These are phyloP conservation scores for Xylaria sp. DNA, from an alignment of 2,329 filamentous ascomycete species.

Conservation along the genomic window DNA sequence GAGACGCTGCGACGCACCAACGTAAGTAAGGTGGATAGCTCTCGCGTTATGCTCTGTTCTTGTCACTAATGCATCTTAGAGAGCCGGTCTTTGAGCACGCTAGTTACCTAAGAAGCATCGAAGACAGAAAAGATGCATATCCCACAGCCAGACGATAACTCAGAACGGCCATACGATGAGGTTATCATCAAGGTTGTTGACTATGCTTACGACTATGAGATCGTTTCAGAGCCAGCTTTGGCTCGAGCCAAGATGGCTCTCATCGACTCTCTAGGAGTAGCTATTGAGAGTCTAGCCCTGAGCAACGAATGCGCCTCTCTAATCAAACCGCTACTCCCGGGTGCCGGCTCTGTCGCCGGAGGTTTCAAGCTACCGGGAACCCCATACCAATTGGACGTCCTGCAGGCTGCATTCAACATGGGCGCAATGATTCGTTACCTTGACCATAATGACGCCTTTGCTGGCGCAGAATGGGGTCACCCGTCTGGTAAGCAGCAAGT, in stretches of 20 bases:
- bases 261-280: slow-evolving; percentile 29
- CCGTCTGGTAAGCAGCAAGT: slow-evolving; percentile 37
- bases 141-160: slow-evolving; percentile 25
- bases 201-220: slow-evolving; percentile 27
- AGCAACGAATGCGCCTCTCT: slow-evolving; percentile 27
- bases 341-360: slow-evolving; percentile 15
- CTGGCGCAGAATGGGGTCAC: slow-evolving; percentile 50
- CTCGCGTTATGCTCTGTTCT: not conserved
- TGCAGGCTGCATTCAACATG: slow-evolving; percentile 48
- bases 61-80: not conserved
- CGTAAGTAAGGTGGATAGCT: not conserved
- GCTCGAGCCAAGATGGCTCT: slow-evolving; percentile 29
- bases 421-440: slow-evolving; percentile 47
- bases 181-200: slow-evolving; percentile 21
- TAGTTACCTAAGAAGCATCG: not conserved
- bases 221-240: slow-evolving; percentile 20
- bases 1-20: not conserved
- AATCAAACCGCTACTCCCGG: slow-evolving; percentile 22
- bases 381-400: slow-evolving; percentile 42
- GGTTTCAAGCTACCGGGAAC: slow-evolving; percentile 47
- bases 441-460: slow-evolving; percentile 50
- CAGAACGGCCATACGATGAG: slow-evolving; percentile 21
- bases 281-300: slow-evolving; percentile 25
- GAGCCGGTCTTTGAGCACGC: not conserved
- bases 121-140: slow-evolving; percentile 11